Evolutionary conservation across 164 flowering plant species (phyloP), one percentile per base, ranked within the genome.

Genomic region (Vitis cinerea): DNA sequence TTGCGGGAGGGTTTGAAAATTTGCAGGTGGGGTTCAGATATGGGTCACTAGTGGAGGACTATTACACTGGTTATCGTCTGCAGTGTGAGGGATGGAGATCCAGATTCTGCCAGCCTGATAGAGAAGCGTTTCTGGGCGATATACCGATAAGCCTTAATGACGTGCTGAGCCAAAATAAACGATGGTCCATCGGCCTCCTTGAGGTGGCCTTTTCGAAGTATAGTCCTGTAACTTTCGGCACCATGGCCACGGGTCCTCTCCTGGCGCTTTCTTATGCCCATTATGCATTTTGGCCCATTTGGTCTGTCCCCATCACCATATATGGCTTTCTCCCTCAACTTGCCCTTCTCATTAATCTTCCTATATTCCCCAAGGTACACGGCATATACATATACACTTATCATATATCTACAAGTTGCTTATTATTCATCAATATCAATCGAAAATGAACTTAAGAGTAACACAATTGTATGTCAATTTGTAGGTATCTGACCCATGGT

Each of bases 41-140:
- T 67, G 99, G 99, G 9, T 88, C 96, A 0, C 69, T 90, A 31
- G 81, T 80, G 0, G 99, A 95, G 80, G 99, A 95, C 77, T 86
- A 70, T 68, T 81, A 77, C 76, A 90, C 97, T 0, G 98, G 99
- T 7, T 91, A 80, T 69, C 70, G 73, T 16, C 70, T 92, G 52
- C 85, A 86, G 2, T 86, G 93, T 48, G 86, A 91, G 66, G 98
- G 99, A 37, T 95, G 99, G 99, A 78, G 69, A 59, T 75, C 86
- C 0, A 61, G 83, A 4, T 87, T 91, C 55, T 92, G 88, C 75
- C n/a, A 86, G 59, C 98, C 98, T 1, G 65, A 74, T 8, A 78
- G 90, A 70, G 69, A 90, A 8, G 96, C 97, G 0, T 94, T 94
- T 70, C 66, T 86, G 10, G 95, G 95, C 0, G 94, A 88, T 52